A percentile compares a stretch with the other conserved stretches of the same genome.
Conservation (phyloP, 2,329 filamentous ascomycete species). For the Diaporthe eres region DNA sequence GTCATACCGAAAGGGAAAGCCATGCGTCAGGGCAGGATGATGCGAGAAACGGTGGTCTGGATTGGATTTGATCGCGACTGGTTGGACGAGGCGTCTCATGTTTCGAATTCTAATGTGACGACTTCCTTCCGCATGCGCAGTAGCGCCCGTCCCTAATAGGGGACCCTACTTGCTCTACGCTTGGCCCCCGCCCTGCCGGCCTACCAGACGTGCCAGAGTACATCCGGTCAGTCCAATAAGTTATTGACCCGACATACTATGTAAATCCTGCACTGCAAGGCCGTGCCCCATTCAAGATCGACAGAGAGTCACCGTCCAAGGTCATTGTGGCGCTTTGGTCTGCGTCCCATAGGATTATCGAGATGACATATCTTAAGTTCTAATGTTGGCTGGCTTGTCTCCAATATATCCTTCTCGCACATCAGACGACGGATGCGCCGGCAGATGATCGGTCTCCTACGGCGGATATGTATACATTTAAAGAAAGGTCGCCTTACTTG, state of each 20-base stretch:
- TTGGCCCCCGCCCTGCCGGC: background rate
- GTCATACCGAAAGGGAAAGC: conserved; percentile 27
- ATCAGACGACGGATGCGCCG: conserved; percentile 26
- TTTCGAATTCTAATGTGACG: conserved; percentile 24
- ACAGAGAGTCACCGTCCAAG: background rate
- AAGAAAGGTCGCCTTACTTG: conserved; percentile 10
- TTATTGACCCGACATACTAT: background rate
- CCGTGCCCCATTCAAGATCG: background rate
- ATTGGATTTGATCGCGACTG: conserved; percentile 3
- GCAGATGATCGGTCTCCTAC: background rate
- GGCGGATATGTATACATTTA: background rate
- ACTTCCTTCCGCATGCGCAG: conserved; percentile 20
- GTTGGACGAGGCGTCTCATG: conserved; percentile 34
- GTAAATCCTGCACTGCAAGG: background rate
- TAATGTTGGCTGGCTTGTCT: background rate
- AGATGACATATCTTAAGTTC: background rate
- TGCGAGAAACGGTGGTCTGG: background rate
- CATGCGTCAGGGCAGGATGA: conserved; percentile 27
- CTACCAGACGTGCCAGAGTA: conserved; percentile 11
- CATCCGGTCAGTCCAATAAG: background rate
- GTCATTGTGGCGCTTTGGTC: background rate
- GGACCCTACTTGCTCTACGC: background rate
- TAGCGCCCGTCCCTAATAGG: background rate
- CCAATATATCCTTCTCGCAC: background rate
- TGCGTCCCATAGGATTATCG: background rate